These are phyloP conservation scores for Thermomyces lanuginosus DNA, from an alignment of 2,329 filamentous ascomycete species.

Conservation along the genomic window DNA sequence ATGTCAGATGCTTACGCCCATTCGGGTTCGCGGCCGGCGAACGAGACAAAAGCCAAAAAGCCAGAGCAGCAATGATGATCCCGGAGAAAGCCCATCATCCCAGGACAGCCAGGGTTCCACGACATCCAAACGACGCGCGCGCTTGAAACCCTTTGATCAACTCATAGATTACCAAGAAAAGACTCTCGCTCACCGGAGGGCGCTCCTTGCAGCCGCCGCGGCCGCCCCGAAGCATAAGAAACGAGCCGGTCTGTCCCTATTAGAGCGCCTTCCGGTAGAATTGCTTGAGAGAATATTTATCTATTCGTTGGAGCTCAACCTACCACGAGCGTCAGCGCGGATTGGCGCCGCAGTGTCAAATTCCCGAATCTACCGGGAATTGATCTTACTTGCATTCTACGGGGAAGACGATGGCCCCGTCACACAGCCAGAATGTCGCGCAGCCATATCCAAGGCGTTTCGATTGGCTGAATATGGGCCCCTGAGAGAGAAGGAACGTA, in stretches of 20 bases:
- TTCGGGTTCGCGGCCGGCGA: too few species aligned
- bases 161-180: too few species aligned
- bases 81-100: too few species aligned
- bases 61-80: too few species aligned
- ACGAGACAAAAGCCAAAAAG: too few species aligned
- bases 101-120: too few species aligned
- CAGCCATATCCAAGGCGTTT: conserved; percentile 14
- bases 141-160: too few species aligned
- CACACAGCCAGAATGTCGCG: background rate
- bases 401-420: conserved; percentile 13
- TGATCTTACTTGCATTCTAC: conserved; percentile 28
- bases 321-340: conserved; percentile 26
- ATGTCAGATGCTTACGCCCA: too few species aligned
- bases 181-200: too few species aligned
- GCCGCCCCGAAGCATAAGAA: background rate
- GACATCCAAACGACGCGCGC: too few species aligned
- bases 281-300: conserved; percentile 38
- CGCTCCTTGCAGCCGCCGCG: background rate
- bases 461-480: too few species aligned
- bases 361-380: conserved; percentile 23
- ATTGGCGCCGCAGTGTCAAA: conserved; percentile 26
- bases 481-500: conserved; percentile 14
- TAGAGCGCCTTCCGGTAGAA: conserved; percentile 35
- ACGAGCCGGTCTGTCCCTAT: conserved; percentile 11
- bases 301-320: conserved; percentile 29